A percentile compares a stretch with the other conserved stretches of the same genome.
Evolutionary conservation across 1,139 yeast species (phyloP).

Genomic region (Eremothecium sinecaudum): DNA sequence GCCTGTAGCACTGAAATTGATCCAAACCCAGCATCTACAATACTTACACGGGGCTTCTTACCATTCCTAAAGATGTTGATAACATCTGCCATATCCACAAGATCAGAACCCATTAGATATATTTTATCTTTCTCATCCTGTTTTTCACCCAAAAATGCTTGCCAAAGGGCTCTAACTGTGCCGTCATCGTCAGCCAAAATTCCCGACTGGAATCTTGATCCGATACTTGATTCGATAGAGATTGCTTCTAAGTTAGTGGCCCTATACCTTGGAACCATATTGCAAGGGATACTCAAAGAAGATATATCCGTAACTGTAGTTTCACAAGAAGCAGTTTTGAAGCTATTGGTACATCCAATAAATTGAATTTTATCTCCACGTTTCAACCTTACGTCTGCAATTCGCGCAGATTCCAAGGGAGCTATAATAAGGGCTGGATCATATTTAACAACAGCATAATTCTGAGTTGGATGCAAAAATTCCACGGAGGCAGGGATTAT

Average conservation of each 20-base stretch:
- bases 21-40: conserved; percentile 71
- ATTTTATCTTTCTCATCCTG: conserved; percentile 47
- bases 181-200: conserved; percentile 73
- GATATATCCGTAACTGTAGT: conserved; percentile 71
- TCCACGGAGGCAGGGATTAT: conserved; percentile 73
- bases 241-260: conserved; percentile 78
- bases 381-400: conserved; percentile 48
- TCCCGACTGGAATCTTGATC: conserved; percentile 74
- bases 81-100: conserved; percentile 51
- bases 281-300: conserved; percentile 64
- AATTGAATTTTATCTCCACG: conserved; percentile 71
- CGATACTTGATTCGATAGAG: conserved; percentile 61
- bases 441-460: conserved; percentile 74
- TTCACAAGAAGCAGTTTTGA: conserved; percentile 64
- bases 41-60: conserved; percentile 46
- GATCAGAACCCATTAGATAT: conserved; percentile 75
- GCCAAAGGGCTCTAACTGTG: conserved; percentile 73
- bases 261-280: conserved; percentile 68
- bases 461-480: conserved; percentile 80
- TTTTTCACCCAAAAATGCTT: conserved; percentile 70
- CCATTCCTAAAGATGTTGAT: conserved; percentile 46
- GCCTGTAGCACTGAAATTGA: conserved; percentile 66
- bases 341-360: conserved; percentile 67
- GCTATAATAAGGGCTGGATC: conserved; percentile 66
- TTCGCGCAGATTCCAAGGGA: conserved; percentile 53